A percentile compares a stretch with the other conserved stretches of the same genome.
phyloP scores from a whole-genome alignment of 345 rosid genomes.

The thale cress (Arabidopsis thaliana) region TAIR10.1 NC_003074.8:5033501-5034000 shows the following conservation, averaged over 20 bases:
- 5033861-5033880: background rate
- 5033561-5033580: background rate
- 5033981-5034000: background rate
- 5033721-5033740: conserved; percentile 13
- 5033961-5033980: conserved; percentile 7
- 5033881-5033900: conserved; percentile 7
- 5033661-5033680: conserved; percentile 28
- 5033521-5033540: conserved; percentile 27
- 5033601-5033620: conserved; percentile 21
- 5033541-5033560: background rate
- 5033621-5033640: background rate
- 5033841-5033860: background rate
- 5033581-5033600: conserved; percentile 16
- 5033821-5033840: conserved; percentile 1
- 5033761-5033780: conserved; percentile 16
- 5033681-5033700: background rate
- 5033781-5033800: background rate
- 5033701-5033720: conserved; percentile 8
- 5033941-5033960: background rate
- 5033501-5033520: conserved; percentile 44
- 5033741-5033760: background rate
- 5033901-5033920: conserved; percentile 11
- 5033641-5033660: conserved; percentile 3
- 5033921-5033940: background rate
- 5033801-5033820: background rate